phyloP scores from a whole-genome alignment of 768 basidiomycete species.

The Suillus cothurnatus region DNA sequence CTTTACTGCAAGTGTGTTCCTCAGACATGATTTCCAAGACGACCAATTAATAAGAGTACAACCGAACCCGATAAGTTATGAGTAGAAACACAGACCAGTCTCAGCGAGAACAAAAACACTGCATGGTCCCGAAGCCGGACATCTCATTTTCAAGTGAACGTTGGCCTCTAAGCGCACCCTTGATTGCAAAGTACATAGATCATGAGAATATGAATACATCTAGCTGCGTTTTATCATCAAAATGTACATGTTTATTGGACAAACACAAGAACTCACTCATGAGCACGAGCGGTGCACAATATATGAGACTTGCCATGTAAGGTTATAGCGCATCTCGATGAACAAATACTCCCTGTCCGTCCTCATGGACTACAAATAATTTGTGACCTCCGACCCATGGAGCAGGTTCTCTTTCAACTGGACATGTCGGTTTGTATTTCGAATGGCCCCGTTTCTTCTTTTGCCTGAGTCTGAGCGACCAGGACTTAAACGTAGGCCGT shows the following conservation, averaged over 20 bases:
- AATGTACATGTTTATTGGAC: background rate
- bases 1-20: background rate
- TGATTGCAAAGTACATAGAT: background rate
- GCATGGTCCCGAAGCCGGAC: background rate
- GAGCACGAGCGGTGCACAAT: background rate
- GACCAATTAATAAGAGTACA: background rate
- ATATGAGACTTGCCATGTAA: background rate
- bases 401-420: constrained; percentile 16
- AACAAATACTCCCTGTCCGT: constrained; percentile 25
- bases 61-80: background rate
- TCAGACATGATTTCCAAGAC: background rate
- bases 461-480: constrained; percentile 1
- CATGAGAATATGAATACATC: background rate
- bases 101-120: background rate
- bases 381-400: constrained; percentile 33
- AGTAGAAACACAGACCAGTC: background rate
- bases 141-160: background rate
- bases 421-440: constrained; percentile 5
- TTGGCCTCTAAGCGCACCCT: background rate
- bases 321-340: constrained; percentile 10
- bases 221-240: background rate
- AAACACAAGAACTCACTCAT: background rate
- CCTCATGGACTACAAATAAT: constrained; percentile 28
- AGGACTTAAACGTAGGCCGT: background rate
- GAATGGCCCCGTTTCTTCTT: constrained; percentile 7